phyloP scores from a whole-genome alignment of 192 early-diverging fungal genomes.

The Coemansia sp. region DNA sequence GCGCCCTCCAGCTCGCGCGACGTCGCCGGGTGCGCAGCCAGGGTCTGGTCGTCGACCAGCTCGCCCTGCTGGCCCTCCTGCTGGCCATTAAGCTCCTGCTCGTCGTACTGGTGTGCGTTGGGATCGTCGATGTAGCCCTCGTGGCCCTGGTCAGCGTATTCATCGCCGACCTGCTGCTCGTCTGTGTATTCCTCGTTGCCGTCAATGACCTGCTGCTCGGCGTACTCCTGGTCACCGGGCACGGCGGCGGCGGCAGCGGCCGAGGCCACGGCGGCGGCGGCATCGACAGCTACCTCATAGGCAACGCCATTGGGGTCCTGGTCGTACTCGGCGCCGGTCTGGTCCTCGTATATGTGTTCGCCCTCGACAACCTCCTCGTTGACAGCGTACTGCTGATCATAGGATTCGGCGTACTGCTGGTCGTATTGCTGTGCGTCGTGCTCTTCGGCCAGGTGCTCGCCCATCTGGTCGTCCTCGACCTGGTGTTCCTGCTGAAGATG shows the following conservation, averaged over 20 bases:
- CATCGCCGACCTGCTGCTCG: constrained; percentile 8
- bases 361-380: constrained; percentile 21
- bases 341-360: constrained; percentile 37
- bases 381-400: constrained; percentile 33
- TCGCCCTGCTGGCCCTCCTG: constrained; percentile 15
- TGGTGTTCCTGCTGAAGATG: constrained; percentile 10
- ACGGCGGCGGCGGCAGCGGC: constrained; percentile 6
- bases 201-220: constrained; percentile 13
- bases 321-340: constrained; percentile 30
- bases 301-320: constrained; percentile 17
- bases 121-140: constrained; percentile 31
- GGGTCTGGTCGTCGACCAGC: constrained; percentile 41
- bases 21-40: constrained; percentile 42
- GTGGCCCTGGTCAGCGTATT: constrained; percentile 18
- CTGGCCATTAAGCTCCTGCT: constrained; percentile 11
- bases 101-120: constrained; percentile 22
- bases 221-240: constrained; percentile 27
- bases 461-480: constrained; percentile 11
- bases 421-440: constrained; percentile 27
- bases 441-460: constrained; percentile 22
- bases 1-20: constrained; percentile 46
- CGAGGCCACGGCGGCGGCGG: constrained; percentile 6
- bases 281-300: constrained; percentile 23
- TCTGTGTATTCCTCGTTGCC: constrained; percentile 9
- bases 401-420: constrained; percentile 27